Conservation (phyloP, 75 land plant genomes). For the Pseudotsuga menziesii region DNA sequence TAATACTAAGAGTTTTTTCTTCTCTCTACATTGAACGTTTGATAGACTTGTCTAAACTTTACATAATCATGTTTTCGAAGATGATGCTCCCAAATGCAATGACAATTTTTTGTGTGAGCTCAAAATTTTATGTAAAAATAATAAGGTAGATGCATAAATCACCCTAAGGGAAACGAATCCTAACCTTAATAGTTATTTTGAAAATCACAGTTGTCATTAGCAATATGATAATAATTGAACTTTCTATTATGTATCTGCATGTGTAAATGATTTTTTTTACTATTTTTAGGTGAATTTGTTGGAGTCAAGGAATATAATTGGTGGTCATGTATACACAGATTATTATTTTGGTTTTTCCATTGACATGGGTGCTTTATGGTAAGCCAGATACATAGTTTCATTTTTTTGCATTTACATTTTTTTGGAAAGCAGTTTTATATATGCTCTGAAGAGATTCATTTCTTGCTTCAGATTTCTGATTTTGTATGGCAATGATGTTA, state of each 20-base stretch:
- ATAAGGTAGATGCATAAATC: too few species aligned
- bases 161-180: too few species aligned
- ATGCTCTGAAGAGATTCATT: too few species aligned
- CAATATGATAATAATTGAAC: too few species aligned
- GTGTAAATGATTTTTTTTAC: too few species aligned
- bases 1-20: neutral
- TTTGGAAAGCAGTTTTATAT: too few species aligned
- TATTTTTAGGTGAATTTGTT: constrained; percentile 34
- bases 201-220: too few species aligned
- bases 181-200: too few species aligned
- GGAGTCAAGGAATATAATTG: constrained; percentile 45
- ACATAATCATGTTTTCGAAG: neutral
- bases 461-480: neutral
- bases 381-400: neutral
- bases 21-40: neutral
- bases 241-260: too few species aligned
- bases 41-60: neutral
- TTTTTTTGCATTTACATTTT: too few species aligned
- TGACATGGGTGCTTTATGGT: constrained; percentile 58
- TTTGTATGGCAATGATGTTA: neutral
- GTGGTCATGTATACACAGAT: constrained; percentile 46
- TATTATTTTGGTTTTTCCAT: constrained; percentile 50
- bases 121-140: too few species aligned
- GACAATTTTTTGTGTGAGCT: too few species aligned
- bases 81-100: neutral